Conservation (phyloP, 257 asterid genomes). For the Cordia subcordata region DNA sequence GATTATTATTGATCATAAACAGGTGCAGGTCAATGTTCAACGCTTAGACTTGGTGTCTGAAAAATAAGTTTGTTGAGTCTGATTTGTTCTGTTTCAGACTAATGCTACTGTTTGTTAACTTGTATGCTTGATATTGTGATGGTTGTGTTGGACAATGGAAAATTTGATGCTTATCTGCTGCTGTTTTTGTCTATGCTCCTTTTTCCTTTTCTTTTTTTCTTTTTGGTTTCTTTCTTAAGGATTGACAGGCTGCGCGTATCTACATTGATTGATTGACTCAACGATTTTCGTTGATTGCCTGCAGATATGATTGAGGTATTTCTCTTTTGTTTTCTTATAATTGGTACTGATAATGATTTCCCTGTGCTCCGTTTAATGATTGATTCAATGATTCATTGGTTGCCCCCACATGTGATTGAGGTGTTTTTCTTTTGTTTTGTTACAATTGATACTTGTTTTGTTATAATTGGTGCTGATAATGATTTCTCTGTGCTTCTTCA, state of each 20-base stretch:
- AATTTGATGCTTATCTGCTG: constrained; percentile 12
- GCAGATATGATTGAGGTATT: constrained; percentile 29
- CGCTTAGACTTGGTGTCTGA: background rate
- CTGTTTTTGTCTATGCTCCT: constrained; percentile 1
- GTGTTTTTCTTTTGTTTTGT: too few relatives aligned
- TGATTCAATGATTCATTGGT: too few relatives aligned
- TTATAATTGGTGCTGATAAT: too few relatives aligned
- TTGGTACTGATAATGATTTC: too few relatives aligned
- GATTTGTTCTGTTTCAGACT: constrained; percentile 5
- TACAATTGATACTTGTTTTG: too few relatives aligned
- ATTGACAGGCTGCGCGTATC: constrained; percentile 31
- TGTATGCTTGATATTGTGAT: background rate
- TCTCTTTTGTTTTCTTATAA: too few relatives aligned
- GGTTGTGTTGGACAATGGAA: constrained; percentile 8
- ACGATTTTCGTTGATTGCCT: constrained; percentile 1
- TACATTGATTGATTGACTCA: constrained; percentile 17
- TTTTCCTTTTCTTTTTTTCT: too few relatives aligned
- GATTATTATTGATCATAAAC: background rate
- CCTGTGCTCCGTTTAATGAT: too few relatives aligned
- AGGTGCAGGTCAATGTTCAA: background rate
- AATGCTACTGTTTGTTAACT: background rate
- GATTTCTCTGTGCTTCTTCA: background rate
- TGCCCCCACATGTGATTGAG: constrained; percentile 20
- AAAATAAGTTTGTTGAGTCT: constrained; percentile 11
- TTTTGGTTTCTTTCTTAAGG: constrained; percentile 11